phyloP scores from a whole-genome alignment of 2,329 filamentous ascomycete species.

The Phyllosticta citriasiana region DNA sequence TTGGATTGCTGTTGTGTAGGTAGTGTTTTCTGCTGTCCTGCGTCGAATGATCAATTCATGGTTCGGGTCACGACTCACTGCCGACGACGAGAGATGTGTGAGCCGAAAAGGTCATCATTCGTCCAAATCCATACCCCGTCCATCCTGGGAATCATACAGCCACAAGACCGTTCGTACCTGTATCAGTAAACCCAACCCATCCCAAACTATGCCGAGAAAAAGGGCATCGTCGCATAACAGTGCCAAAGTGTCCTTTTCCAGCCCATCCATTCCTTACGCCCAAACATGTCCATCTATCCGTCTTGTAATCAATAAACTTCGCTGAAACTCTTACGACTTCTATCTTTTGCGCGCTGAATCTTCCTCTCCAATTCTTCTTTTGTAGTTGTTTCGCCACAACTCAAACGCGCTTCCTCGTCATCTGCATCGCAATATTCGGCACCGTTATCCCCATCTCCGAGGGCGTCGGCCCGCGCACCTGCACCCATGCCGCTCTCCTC shows the following conservation, averaged over 20 bases:
- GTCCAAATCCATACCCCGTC: too few species aligned
- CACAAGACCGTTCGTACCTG: too few species aligned
- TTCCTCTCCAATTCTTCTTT: constrained; percentile 16
- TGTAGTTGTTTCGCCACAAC: constrained; percentile 9
- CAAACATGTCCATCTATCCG: neutral
- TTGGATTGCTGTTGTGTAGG: too few species aligned
- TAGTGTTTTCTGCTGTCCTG: too few species aligned
- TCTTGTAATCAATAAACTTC: constrained; percentile 22
- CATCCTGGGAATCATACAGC: too few species aligned
- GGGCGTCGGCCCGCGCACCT: constrained; percentile 34
- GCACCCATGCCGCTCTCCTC: constrained; percentile 38
- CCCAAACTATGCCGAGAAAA: too few species aligned
- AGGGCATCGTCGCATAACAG: too few species aligned
- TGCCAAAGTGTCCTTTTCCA: neutral
- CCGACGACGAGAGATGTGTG: too few species aligned
- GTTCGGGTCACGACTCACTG: too few species aligned
- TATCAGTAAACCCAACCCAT: too few species aligned
- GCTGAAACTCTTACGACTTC: constrained; percentile 21
- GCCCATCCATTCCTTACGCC: neutral
- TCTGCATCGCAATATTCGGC: constrained; percentile 18
- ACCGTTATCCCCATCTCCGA: constrained; percentile 32
- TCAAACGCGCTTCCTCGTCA: constrained; percentile 13
- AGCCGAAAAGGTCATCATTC: too few species aligned
- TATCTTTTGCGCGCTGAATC: constrained; percentile 22
- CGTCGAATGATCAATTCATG: too few species aligned